Conservation (phyloP, 768 basidiomycete species). For the Boletus rufocinnamomeus region DNA sequence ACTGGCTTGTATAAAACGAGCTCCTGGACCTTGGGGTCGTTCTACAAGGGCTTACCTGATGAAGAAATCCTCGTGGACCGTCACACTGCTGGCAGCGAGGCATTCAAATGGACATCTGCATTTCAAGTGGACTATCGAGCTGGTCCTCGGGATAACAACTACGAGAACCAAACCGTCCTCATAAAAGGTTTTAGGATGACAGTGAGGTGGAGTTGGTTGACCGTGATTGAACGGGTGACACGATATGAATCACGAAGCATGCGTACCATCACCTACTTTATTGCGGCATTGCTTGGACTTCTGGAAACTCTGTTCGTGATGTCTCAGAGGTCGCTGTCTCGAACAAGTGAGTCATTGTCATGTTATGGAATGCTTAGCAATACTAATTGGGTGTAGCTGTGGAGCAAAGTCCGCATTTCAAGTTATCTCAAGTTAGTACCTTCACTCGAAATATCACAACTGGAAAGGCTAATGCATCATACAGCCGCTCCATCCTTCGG, state of each 20-base stretch:
- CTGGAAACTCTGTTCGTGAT: neutral
- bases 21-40: too few species aligned
- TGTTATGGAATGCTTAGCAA: too few species aligned
- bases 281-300: neutral
- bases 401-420: neutral
- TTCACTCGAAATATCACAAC: neutral
- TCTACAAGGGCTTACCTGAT: neutral
- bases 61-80: neutral
- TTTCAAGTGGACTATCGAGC: neutral
- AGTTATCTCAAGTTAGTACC: conserved; percentile 4
- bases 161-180: conserved; percentile 15
- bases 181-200: too few species aligned
- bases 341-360: too few species aligned
- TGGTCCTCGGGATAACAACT: neutral
- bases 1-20: conserved; percentile 6
- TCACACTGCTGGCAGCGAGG: neutral
- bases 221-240: neutral
- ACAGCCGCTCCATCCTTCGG: conserved; percentile 9
- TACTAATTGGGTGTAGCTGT: too few species aligned
- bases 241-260: neutral
- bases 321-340: neutral
- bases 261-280: neutral
- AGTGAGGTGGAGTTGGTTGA: neutral
- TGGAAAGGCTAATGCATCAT: neutral
- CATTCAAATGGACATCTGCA: neutral